Evolutionary conservation across 1,284 basidiomycete species (phyloP).

Genomic region (Melampsora larici-populina): DNA sequence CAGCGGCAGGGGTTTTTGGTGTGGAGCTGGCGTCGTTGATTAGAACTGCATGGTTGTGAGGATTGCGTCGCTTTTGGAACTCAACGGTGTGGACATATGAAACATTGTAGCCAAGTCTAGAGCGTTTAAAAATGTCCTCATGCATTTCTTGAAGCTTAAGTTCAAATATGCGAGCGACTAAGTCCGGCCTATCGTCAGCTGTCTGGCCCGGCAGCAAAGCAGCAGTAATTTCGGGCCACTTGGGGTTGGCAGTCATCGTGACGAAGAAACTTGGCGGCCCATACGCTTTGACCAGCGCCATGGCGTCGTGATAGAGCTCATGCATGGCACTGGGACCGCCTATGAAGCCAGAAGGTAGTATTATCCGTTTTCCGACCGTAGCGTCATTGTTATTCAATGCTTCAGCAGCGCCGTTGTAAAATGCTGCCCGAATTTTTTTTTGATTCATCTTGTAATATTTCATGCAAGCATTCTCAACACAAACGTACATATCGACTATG

Average conservation of each 20-base stretch:
- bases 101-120: too few relatives aligned
- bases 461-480: not conserved
- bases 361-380: conserved; percentile 53
- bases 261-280: conserved; percentile 55
- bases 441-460: not conserved
- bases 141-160: not conserved
- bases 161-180: not conserved
- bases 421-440: not conserved
- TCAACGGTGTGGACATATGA: too few relatives aligned
- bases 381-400: conserved; percentile 50
- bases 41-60: too few relatives aligned
- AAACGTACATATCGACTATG: not conserved
- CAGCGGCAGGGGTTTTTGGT: too few relatives aligned
- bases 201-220: not conserved
- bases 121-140: too few relatives aligned
- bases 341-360: conserved; percentile 54
- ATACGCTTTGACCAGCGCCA: conserved; percentile 52
- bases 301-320: conserved; percentile 54
- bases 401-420: not conserved
- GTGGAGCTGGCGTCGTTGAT: too few relatives aligned
- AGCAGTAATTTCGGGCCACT: conserved; percentile 47
- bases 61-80: too few relatives aligned
- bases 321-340: too few relatives aligned
- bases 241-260: conserved; percentile 56
- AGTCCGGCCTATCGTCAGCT: too few relatives aligned